These are phyloP conservation scores for Apiospora phragmitis DNA, from an alignment of 2,329 filamentous ascomycete genomes.

Conservation along the genomic window DNA sequence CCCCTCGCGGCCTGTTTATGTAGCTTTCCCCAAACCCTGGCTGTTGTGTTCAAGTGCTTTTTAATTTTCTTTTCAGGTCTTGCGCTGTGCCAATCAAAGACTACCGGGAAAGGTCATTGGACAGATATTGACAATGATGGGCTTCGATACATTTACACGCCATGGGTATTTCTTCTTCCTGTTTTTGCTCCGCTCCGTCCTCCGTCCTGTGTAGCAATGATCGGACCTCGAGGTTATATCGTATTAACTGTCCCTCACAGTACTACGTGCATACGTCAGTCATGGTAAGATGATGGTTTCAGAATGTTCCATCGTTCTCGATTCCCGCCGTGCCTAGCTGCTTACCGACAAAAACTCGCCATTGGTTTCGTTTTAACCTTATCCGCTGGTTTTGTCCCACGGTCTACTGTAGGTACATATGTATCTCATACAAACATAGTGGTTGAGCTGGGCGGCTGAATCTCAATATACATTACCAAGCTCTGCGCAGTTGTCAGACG, in stretches of 20 bases:
- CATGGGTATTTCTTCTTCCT: neutral
- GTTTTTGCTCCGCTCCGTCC: neutral
- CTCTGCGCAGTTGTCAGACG: neutral
- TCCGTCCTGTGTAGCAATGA: neutral
- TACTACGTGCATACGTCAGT: neutral
- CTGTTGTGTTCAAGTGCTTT: neutral
- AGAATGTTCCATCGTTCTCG: neutral
- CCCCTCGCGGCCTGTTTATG: no score
- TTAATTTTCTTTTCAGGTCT: neutral
- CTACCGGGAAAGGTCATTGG: neutral
- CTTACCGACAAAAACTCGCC: neutral
- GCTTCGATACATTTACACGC: neutral
- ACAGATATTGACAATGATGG: neutral
- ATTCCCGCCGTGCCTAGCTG: neutral
- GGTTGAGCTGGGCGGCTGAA: neutral
- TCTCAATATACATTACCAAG: neutral
- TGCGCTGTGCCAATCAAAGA: neutral
- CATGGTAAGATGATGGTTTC: neutral
- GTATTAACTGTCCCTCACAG: neutral
- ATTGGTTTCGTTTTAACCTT: neutral
- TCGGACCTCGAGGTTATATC: neutral
- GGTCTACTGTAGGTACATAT: no score
- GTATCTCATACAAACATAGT: no score
- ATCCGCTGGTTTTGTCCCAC: neutral
- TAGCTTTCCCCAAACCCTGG: no score